phyloP scores from a whole-genome alignment of 1,139 yeast species.

The Saccharomyces hybrid region DNA sequence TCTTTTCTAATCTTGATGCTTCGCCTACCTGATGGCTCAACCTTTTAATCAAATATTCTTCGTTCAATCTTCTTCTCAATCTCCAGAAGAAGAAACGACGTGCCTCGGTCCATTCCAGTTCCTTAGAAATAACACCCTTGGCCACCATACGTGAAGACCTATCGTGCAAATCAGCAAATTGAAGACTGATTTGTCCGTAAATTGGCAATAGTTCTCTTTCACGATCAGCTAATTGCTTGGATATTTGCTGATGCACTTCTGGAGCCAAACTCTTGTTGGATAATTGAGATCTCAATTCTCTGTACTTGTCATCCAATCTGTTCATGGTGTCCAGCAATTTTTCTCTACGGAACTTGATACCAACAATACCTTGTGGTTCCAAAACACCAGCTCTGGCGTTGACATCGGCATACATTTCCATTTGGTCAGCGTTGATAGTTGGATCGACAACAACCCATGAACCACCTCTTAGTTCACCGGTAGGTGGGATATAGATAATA shows the following conservation, averaged over 20 bases:
- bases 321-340: constrained; percentile 83
- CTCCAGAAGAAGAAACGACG: constrained; percentile 99
- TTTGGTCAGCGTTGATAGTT: constrained; percentile 89
- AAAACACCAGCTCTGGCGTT: constrained; percentile 97
- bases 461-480: constrained; percentile 98
- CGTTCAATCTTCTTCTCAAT: constrained; percentile 89
- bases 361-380: constrained; percentile 99
- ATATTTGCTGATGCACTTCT: constrained; percentile 59
- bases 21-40: constrained; percentile 57
- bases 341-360: constrained; percentile 92
- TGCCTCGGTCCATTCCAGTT: constrained; percentile 76
- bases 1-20: constrained; percentile 69
- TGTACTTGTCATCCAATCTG: constrained; percentile 75
- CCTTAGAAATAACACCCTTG: constrained; percentile 82
- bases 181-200: constrained; percentile 86
- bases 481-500: constrained; percentile 93
- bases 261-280: constrained; percentile 44
- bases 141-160: constrained; percentile 96
- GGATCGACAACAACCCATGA: constrained; percentile 99
- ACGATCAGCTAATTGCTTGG: constrained; percentile 65
- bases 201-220: constrained; percentile 78
- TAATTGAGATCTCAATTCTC: constrained; percentile 54
- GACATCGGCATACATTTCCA: constrained; percentile 98
- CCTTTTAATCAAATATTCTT: constrained; percentile 76
- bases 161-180: constrained; percentile 96